Evolutionary conservation across 495 filamentous ascomycete genomes (phyloP).

Genomic region (Cenococcum geophilum): DNA sequence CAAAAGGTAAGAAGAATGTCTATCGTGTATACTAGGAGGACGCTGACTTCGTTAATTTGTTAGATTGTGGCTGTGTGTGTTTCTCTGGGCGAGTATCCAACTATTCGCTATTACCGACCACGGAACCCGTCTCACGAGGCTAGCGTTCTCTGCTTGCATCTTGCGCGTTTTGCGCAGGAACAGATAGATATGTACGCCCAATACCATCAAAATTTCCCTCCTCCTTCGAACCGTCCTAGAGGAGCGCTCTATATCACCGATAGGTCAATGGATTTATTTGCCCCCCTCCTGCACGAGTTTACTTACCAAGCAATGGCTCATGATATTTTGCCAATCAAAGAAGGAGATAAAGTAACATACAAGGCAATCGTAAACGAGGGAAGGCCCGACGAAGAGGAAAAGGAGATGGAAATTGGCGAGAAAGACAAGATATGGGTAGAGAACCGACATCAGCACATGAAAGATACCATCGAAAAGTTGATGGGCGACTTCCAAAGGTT

Average conservation of each 20-base stretch:
- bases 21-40: background rate
- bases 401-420: conserved; percentile 85
- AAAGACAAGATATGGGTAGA: conserved; percentile 90
- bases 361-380: conserved; percentile 71
- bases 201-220: conserved; percentile 76
- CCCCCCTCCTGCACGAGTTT: conserved; percentile 89
- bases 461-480: conserved; percentile 89
- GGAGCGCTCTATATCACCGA: conserved; percentile 83
- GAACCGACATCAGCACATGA: conserved; percentile 94
- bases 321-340: conserved; percentile 80
- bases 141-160: conserved; percentile 71
- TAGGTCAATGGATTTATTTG: conserved; percentile 81
- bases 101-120: conserved; percentile 82
- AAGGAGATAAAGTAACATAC: conserved; percentile 81
- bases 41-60: background rate
- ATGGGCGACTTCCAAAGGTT: conserved; percentile 91
- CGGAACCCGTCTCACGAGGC: conserved; percentile 74
- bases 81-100: conserved; percentile 78
- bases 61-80: conserved; percentile 81
- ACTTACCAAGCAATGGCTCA: conserved; percentile 98
- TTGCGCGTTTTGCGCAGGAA: conserved; percentile 87
- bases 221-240: conserved; percentile 68
- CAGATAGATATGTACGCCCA: conserved; percentile 82
- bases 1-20: conserved; percentile 60
- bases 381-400: conserved; percentile 57